Evolutionary conservation across 257 asterid genomes (phyloP).

Genomic region (Fraxinus pennsylvanica): DNA sequence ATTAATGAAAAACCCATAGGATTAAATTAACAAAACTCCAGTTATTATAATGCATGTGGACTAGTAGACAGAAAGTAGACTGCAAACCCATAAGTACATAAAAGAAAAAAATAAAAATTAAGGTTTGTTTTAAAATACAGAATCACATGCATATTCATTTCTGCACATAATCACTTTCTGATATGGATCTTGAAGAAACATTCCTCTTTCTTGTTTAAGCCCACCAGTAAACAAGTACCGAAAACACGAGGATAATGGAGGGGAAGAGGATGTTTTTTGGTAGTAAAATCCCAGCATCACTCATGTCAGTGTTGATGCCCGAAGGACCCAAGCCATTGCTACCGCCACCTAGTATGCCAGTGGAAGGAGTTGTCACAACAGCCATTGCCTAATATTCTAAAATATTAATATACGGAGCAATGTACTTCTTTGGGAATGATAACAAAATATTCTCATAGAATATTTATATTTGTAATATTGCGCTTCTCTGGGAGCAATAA

Average conservation of each 20-base stretch:
- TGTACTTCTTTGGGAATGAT: too few relatives aligned
- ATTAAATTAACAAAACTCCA: background rate
- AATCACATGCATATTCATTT: background rate
- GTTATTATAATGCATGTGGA: background rate
- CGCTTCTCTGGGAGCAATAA: too few relatives aligned
- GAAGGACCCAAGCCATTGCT: constrained; percentile 48
- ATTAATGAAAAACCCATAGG: background rate
- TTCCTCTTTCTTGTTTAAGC: constrained; percentile 5
- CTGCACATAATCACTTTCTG: background rate
- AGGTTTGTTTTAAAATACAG: background rate
- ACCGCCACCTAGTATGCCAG: constrained; percentile 40
- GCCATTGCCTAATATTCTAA: background rate
- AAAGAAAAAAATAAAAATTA: background rate
- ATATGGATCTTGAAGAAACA: background rate
- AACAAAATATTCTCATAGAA: too few relatives aligned
- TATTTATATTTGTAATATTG: too few relatives aligned
- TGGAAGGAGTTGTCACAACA: constrained; percentile 37
- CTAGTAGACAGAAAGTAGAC: background rate
- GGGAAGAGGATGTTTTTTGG: constrained; percentile 8
- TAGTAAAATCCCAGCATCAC: constrained; percentile 22
- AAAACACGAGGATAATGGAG: constrained; percentile 16
- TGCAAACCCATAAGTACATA: background rate
- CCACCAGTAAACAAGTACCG: constrained; percentile 22
- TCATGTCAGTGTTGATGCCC: constrained; percentile 38
- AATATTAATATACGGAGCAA: too few relatives aligned